Evolutionary conservation across 139 green algal species (phyloP), one percentile per base, ranked within the genome.

Genomic region (Tetradesmus obliquus): DNA sequence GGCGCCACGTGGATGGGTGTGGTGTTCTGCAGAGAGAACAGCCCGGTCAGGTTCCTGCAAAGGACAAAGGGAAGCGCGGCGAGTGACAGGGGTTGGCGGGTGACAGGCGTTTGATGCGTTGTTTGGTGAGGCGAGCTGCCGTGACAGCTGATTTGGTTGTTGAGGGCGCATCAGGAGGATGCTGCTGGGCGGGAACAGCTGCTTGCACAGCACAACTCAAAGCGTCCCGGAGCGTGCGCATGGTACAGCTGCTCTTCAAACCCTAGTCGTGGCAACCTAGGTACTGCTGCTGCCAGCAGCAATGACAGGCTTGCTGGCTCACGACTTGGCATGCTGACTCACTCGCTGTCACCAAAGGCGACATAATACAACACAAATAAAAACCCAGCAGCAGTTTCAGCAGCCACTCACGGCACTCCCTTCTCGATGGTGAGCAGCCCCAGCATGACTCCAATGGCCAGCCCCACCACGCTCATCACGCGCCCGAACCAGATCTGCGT

Each of bases 1-100:
- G 93, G 93, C 2, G 91, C 90, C 1, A 95, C 92, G 82, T 95
- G 93, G 88, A 95, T 95, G 72, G 93, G 93, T 1, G 93, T 95
- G 24, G 92, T 89, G 86, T 91, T 93, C 72, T 95, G 93, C 51
- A 82, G 80, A 7, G 51, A 86, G 74, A 88, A 88, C 7, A 88
- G 83, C 22, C 15, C 83, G 15, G 83, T 62, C 32, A 85, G 53
- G 80, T 85, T 85, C 32, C 45, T 76, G 66, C 66, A 24, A 76
- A 19, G 66, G 60, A 13, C 60, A 71, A 20, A 20, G 8, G 9
- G 60, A 45, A 45, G 32, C 32, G 32, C 32, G 32, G 32, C 32
- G 32, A 45, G 32, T 45, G 32, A 45, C 32, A 45, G 8, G 60
- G 60, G 57, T 66, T 8, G 57, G 57, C 32, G 32, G 32, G 32